phyloP scores from a whole-genome alignment of 441 rosid species.

The Adansonia madagascariensis region DNA sequence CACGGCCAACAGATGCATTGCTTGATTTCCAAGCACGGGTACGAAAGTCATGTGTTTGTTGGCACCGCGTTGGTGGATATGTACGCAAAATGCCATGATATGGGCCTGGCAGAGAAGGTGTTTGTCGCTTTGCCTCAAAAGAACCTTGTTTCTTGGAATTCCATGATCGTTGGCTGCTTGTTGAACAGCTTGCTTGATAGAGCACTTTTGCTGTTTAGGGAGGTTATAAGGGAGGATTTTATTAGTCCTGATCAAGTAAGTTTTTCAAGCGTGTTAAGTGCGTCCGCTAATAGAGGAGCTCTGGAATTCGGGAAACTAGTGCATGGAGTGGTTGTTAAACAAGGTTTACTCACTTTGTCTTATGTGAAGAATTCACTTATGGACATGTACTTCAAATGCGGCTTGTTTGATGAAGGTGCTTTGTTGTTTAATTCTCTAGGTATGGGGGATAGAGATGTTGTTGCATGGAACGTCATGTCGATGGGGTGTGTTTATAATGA shows the following conservation, averaged over 20 bases:
- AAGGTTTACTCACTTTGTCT: slow-evolving; percentile 26
- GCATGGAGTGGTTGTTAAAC: slow-evolving; percentile 37
- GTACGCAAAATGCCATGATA: slow-evolving; percentile 36
- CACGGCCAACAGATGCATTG: slow-evolving; percentile 37
- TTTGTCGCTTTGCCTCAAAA: slow-evolving; percentile 45
- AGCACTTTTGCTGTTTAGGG: slow-evolving; percentile 29
- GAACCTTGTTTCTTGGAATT: slow-evolving; percentile 45
- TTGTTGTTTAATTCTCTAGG: slow-evolving; percentile 30
- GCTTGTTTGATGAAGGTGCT: slow-evolving; percentile 33
- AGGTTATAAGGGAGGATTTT: slow-evolving; percentile 32
- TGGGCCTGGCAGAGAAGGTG: slow-evolving; percentile 37
- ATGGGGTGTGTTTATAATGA: slow-evolving; percentile 36
- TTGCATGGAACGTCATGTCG: slow-evolving; percentile 40
- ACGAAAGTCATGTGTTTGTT: slow-evolving; percentile 23
- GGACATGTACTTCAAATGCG: slow-evolving; percentile 40
- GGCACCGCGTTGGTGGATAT: slow-evolving; percentile 34
- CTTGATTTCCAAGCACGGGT: slow-evolving; percentile 35
- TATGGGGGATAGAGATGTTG: slow-evolving; percentile 30
- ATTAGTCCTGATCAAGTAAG: slow-evolving; percentile 38
- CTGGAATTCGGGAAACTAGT: slow-evolving; percentile 41
- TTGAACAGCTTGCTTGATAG: slow-evolving; percentile 26
- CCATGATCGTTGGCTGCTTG: slow-evolving; percentile 42
- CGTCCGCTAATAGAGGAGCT: slow-evolving; percentile 39
- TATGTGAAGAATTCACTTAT: slow-evolving; percentile 42
- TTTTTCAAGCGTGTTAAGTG: slow-evolving; percentile 40